Evolutionary conservation across 2,329 filamentous ascomycete genomes (phyloP).

Genomic region (Sporothrix pseudoabietina): DNA sequence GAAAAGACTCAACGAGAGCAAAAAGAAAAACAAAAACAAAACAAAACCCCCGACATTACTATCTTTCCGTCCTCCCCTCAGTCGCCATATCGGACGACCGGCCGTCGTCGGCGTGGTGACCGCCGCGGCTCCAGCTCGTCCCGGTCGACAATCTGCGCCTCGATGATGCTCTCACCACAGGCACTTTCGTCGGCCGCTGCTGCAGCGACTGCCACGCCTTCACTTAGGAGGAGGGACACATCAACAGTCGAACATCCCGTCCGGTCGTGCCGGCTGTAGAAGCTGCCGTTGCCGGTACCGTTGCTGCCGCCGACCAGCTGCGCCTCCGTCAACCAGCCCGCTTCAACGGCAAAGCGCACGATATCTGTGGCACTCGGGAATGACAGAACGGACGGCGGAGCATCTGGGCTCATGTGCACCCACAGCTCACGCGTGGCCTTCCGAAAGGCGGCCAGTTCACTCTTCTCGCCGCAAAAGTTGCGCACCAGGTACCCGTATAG

Average conservation of each 20-base stretch:
- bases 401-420: conserved; percentile 56
- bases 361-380: conserved; percentile 60
- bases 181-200: conserved; percentile 10
- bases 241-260: conserved; percentile 9
- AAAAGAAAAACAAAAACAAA: background rate
- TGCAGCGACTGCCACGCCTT: background rate
- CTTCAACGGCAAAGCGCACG: conserved; percentile 59
- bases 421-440: conserved; percentile 56
- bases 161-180: conserved; percentile 33
- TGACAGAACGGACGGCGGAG: conserved; percentile 50
- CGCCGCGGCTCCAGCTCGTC: conserved; percentile 33
- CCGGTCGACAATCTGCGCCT: conserved; percentile 31
- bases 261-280: background rate
- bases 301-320: conserved; percentile 49
- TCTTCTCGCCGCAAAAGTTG: conserved; percentile 52
- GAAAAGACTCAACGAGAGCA: background rate
- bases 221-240: background rate
- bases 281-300: conserved; percentile 16
- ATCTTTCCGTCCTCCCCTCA: background rate
- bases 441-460: conserved; percentile 51
- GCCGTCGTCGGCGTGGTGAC: conserved; percentile 34
- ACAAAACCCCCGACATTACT: background rate
- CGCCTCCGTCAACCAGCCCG: conserved; percentile 58
- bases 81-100: conserved; percentile 23
- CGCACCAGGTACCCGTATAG: conserved; percentile 57